These are phyloP conservation scores for Melaleuca quinquenervia DNA, from an alignment of 345 rosid genomes.

Conservation along the genomic window DNA sequence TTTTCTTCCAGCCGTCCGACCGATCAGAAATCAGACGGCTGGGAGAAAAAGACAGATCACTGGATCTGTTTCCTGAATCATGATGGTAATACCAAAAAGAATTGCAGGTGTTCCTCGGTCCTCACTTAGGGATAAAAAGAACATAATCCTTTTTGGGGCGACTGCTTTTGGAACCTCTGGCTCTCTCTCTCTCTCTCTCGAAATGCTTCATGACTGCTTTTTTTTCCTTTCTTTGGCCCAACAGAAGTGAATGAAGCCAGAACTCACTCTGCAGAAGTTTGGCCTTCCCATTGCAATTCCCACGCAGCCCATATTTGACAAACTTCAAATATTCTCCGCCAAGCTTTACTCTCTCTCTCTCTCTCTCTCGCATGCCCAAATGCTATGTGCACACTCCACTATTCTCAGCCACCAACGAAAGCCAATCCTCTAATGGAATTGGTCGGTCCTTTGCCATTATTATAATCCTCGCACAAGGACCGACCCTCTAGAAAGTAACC, in stretches of 20 bases:
- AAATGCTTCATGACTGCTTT: not conserved
- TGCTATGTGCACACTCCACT: not conserved
- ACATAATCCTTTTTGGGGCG: not conserved
- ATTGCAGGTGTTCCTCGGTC: not conserved
- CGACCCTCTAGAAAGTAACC: not conserved
- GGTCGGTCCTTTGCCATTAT: slow-evolving; percentile 9
- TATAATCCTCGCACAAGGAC: not conserved
- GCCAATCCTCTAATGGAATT: not conserved
- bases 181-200: not conserved
- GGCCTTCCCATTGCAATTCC: not conserved
- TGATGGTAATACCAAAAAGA: not conserved
- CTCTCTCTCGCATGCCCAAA: not conserved
- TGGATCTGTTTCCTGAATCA: too few species aligned
- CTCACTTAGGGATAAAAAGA: not conserved
- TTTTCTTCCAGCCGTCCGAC: too few species aligned
- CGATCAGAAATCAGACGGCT: too few species aligned
- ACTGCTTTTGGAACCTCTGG: not conserved
- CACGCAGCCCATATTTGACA: not conserved
- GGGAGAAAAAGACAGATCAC: too few species aligned
- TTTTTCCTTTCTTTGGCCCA: not conserved
- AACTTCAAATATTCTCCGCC: not conserved
- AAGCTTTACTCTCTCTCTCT: not conserved
- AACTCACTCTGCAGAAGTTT: not conserved
- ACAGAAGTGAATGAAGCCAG: not conserved
- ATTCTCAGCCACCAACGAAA: not conserved